Conservation (phyloP, 495 filamentous ascomycete species). For the Patellaria atrata region DNA sequence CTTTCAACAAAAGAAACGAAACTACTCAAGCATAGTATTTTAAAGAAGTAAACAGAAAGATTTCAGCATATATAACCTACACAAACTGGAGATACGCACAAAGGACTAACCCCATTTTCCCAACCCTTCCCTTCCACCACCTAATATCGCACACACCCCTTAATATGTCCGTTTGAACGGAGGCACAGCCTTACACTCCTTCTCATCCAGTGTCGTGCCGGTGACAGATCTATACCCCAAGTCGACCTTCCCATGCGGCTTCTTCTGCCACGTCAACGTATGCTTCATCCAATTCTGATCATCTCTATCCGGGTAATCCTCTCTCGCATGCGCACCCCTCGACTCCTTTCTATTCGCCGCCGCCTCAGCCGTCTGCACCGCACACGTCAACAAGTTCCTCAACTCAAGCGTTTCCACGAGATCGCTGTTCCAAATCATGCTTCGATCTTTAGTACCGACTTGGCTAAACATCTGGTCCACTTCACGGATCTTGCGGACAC, state of each 20-base stretch:
- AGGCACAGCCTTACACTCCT: conserved; percentile 30
- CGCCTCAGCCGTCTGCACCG: conserved; percentile 74
- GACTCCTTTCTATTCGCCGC: conserved; percentile 88
- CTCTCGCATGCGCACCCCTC: conserved; percentile 84
- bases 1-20: too few relatives aligned
- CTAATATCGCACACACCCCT: not conserved
- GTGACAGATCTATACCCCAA: conserved; percentile 26
- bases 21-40: too few relatives aligned
- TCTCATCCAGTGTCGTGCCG: conserved; percentile 27
- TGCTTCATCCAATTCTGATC: conserved; percentile 98
- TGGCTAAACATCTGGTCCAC: conserved; percentile 69
- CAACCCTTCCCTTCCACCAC: conserved; percentile 1
- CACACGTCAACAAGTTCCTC: conserved; percentile 86
- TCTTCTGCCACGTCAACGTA: conserved; percentile 85
- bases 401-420: conserved; percentile 91
- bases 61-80: too few relatives aligned
- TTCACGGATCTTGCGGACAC: conserved; percentile 62
- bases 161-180: conserved; percentile 32
- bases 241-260: conserved; percentile 29
- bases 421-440: conserved; percentile 99
- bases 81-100: too few relatives aligned
- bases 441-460: conserved; percentile 88
- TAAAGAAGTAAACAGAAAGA: too few relatives aligned
- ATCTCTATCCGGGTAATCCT: conserved; percentile 88
- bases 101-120: too few relatives aligned